Evolutionary conservation across 768 basidiomycete genomes (phyloP), one percentile per base, ranked within the genome.

Genomic region (Suillus hirtellus): DNA sequence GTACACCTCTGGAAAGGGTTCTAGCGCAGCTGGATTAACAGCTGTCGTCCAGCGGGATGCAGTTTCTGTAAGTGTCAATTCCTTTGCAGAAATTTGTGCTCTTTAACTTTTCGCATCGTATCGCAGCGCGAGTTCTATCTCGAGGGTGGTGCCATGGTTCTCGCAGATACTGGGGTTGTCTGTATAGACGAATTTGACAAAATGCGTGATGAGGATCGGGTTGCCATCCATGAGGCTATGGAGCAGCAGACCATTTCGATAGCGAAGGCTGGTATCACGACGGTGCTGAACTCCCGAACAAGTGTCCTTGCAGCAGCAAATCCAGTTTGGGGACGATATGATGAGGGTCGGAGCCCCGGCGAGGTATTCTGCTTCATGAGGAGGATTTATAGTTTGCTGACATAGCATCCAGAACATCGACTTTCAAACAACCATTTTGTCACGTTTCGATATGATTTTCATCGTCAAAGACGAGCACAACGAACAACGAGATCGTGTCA

Each of bases 121-220:
- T 14, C 65, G 31, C 66, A 98, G 95, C 87, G 97, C 52, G 97
- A 99, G 75, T 99, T 99, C 77, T 99, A 97, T 77, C 85, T 99
- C 7, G 97, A 99, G 81, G 97, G 97, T 9, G 97, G 97, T 27
- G 97, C 97, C 1, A 99, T 99, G 97, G 97, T 99, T 7, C 86
- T 99, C 43, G 97, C 97, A 1, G 97, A 99, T 73, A 93, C 93
- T 14, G 97, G 97, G 35, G 96, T 99, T 15, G 97, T 99, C 44
- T 99, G 97, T 72, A 99, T 99, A 71, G 97, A 99, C 70, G 97
- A 99, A 75, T 99, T 99, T 70, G 97, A 99, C 79, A 99, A 99
- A 81, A 99, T 99, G 97, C 84, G 96, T 44, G 97, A 99, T 68
- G 96, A 99, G 76, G 97, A 99, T 74, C 88, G 97, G 61, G 97